A percentile compares a stretch with the other conserved stretches of the same genome.
Evolutionary conservation across 179 eudicot genomes (phyloP).

Genomic region (Pouteria campechiana): DNA sequence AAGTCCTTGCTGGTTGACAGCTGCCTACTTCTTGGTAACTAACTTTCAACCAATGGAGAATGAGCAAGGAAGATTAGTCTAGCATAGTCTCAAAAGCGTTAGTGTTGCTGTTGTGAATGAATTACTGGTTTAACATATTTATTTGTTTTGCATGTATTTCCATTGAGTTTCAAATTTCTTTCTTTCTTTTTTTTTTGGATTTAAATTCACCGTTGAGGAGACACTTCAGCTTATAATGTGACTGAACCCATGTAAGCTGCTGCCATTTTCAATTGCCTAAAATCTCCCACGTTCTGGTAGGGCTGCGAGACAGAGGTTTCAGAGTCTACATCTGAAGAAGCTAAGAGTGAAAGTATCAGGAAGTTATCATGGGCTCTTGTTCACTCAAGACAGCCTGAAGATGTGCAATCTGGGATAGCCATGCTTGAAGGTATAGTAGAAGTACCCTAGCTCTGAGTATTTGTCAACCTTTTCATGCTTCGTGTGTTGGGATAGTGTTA

Average conservation of each 20-base stretch:
- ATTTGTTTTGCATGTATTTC: no score
- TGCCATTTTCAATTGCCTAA: background rate
- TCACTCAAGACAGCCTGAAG: conserved; percentile 53
- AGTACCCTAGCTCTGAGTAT: background rate
- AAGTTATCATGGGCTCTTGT: conserved; percentile 81
- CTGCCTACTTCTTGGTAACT: no score
- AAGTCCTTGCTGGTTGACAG: no score
- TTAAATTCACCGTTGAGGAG: background rate
- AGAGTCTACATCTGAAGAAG: conserved; percentile 42
- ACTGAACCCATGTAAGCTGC: background rate
- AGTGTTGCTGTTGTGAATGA: no score
- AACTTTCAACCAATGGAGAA: no score
- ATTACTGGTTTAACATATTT: no score
- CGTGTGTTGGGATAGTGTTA: background rate
- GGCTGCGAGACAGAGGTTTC: conserved; percentile 72
- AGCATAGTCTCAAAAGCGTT: no score
- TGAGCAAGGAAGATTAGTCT: no score
- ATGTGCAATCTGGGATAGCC: conserved; percentile 71
- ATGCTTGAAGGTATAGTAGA: conserved; percentile 64
- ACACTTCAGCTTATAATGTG: background rate
- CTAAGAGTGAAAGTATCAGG: conserved; percentile 42
- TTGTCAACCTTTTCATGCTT: background rate
- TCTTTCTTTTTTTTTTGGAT: conserved; percentile 1
- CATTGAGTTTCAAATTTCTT: no score
- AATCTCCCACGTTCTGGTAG: conserved; percentile 11